Evolutionary conservation across 371 early-diverging fungal genomes (phyloP).

Genomic region (Lichtheimia ornata): DNA sequence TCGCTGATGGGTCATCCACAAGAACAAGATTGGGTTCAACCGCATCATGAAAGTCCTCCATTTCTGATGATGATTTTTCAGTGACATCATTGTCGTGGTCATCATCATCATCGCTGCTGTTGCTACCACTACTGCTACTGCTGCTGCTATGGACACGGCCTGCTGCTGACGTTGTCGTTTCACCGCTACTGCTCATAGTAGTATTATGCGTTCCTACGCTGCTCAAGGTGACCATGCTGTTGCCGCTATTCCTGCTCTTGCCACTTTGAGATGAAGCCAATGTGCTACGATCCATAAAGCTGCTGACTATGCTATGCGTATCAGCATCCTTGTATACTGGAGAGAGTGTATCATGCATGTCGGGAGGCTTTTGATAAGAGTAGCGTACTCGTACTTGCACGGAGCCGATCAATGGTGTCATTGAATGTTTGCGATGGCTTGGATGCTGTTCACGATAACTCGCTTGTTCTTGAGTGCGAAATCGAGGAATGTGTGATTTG

Average conservation of each 20-base stretch:
- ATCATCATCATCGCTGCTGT: constrained; percentile 8
- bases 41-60: constrained; percentile 32
- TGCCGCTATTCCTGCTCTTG: constrained; percentile 18
- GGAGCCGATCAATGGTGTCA: constrained; percentile 48
- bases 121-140: neutral
- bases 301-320: constrained; percentile 26
- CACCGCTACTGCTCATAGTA: neutral
- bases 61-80: constrained; percentile 11
- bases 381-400: constrained; percentile 50
- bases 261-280: constrained; percentile 18
- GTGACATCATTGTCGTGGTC: neutral
- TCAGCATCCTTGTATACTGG: constrained; percentile 21
- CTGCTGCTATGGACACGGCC: neutral
- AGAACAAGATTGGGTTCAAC: constrained; percentile 32
- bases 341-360: constrained; percentile 14
- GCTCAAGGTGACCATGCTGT: constrained; percentile 5
- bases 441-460: constrained; percentile 28
- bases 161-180: neutral
- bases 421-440: constrained; percentile 46
- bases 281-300: constrained; percentile 20
- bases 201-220: constrained; percentile 7
- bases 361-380: constrained; percentile 36
- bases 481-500: constrained; percentile 45
- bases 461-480: constrained; percentile 24
- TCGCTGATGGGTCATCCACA: constrained; percentile 19